Conservation (phyloP, 805 yeast genomes). For the Komagataella ulmi region DNA sequence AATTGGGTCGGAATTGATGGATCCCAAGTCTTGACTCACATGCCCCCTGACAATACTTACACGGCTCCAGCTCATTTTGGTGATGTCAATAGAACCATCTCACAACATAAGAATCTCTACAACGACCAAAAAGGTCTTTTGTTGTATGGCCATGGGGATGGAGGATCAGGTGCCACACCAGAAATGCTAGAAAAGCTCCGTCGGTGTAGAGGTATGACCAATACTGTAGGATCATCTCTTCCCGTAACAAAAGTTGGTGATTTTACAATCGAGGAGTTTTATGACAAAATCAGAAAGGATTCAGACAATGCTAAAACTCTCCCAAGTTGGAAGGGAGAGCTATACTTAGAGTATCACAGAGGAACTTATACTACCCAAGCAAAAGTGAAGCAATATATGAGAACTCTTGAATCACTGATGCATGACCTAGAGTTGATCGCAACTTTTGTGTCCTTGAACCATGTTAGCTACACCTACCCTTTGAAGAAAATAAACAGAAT, state of each 20-base stretch:
- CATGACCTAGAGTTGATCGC: constrained; percentile 83
- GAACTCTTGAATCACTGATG: constrained; percentile 60
- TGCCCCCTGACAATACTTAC: constrained; percentile 97
- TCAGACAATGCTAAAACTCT: constrained; percentile 55
- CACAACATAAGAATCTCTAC: constrained; percentile 74
- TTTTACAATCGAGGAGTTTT: constrained; percentile 65
- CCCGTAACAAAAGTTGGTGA: constrained; percentile 74
- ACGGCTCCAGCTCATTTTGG: constrained; percentile 91
- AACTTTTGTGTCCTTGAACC: constrained; percentile 51
- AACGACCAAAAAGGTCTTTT: constrained; percentile 71
- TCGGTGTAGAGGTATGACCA: constrained; percentile 78
- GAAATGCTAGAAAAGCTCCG: constrained; percentile 90
- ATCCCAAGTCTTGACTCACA: constrained; percentile 84
- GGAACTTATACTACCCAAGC: constrained; percentile 97
- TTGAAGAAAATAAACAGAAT: constrained; percentile 45
- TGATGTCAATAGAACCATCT: constrained; percentile 70
- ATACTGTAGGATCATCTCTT: constrained; percentile 58
- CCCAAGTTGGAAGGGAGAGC: constrained; percentile 88
- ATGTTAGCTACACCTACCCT: constrained; percentile 56
- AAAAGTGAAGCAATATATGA: constrained; percentile 65
- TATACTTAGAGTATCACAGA: constrained; percentile 89
- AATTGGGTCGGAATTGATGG: constrained; percentile 96
- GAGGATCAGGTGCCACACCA: constrained; percentile 96
- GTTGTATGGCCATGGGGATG: constrained; percentile 90
- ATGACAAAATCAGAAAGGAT: constrained; percentile 43